phyloP scores from a whole-genome alignment of 371 early-diverging fungal genomes.

The Catenaria anguillulae region DNA sequence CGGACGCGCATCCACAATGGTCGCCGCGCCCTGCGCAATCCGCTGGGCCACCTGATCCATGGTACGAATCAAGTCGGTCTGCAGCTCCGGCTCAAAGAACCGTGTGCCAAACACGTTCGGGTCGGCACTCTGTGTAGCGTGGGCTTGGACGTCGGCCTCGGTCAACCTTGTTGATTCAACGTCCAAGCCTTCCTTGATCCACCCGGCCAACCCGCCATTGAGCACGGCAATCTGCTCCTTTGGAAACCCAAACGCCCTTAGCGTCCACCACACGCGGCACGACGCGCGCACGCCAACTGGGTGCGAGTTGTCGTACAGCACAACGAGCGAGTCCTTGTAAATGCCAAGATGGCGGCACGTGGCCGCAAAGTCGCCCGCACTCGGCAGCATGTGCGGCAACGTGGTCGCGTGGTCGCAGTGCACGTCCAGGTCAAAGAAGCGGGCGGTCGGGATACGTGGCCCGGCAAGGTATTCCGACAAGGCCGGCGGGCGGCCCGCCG shows the following conservation, averaged over 20 bases:
- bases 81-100: background rate
- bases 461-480: slow-evolving; percentile 35
- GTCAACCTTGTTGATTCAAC: slow-evolving; percentile 17
- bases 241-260: slow-evolving; percentile 57
- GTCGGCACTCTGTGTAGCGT: too few relatives aligned
- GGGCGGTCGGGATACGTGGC: slow-evolving; percentile 30
- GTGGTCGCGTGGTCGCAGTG: slow-evolving; percentile 43
- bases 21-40: background rate
- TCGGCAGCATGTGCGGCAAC: slow-evolving; percentile 71
- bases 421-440: slow-evolving; percentile 59
- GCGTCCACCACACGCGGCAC: slow-evolving; percentile 66
- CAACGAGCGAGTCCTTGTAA: slow-evolving; percentile 44
- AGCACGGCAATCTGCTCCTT: slow-evolving; percentile 67
- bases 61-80: background rate
- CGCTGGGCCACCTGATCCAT: background rate
- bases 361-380: slow-evolving; percentile 12
- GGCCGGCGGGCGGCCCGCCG: slow-evolving; percentile 31
- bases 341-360: slow-evolving; percentile 32
- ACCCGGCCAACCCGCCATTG: slow-evolving; percentile 71
- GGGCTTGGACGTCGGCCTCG: background rate
- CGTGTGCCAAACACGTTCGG: too few relatives aligned
- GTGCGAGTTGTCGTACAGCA: slow-evolving; percentile 49
- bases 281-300: slow-evolving; percentile 44
- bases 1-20: slow-evolving; percentile 69
- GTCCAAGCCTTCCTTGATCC: slow-evolving; percentile 44